Percentiles rank a stretch among this genome's conserved stretches.
Conservation (phyloP, 2,329 filamentous ascomycete species). For the Zopfia rhizophila region DNA sequence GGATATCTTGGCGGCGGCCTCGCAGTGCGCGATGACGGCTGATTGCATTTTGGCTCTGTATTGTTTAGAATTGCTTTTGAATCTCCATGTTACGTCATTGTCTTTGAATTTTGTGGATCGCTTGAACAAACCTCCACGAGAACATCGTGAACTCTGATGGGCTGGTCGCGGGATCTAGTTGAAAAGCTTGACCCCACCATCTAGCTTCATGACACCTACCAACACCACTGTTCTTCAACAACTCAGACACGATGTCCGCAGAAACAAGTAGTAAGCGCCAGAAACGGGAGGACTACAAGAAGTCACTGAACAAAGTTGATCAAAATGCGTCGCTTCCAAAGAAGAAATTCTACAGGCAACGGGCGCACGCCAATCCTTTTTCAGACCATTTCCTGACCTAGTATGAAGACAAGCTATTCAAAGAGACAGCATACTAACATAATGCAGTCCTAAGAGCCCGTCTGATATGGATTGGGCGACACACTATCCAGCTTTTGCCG, state of each 20-base stretch:
- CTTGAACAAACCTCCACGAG: conserved; percentile 3
- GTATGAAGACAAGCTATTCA: conserved; percentile 60
- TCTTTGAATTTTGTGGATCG: conserved; percentile 18
- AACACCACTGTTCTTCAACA: conserved; percentile 16
- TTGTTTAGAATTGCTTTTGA: conserved; percentile 26
- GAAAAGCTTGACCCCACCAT: conserved; percentile 44
- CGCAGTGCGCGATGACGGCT: conserved; percentile 40
- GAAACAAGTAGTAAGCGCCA: conserved; percentile 51
- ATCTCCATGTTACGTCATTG: conserved; percentile 30
- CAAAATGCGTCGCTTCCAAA: conserved; percentile 74
- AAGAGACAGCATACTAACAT: conserved; percentile 24
- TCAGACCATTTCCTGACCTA: conserved; percentile 92
- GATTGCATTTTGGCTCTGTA: conserved; percentile 20
- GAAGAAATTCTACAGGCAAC: conserved; percentile 96
- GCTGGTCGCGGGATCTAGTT: conserved; percentile 33
- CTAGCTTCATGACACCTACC: conserved; percentile 28
- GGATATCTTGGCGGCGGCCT: conserved; percentile 23
- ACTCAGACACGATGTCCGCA: conserved; percentile 42
- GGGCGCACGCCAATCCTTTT: conserved; percentile 97
- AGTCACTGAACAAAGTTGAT: conserved; percentile 46
- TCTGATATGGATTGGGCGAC: conserved; percentile 90
- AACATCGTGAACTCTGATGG: conserved; percentile 24
- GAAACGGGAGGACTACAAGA: conserved; percentile 60
- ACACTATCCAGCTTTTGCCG: conserved; percentile 79
- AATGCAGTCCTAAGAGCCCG: conserved; percentile 76